Evolutionary conservation across 345 rosid species (phyloP).

Genomic region (Balakata baccata): DNA sequence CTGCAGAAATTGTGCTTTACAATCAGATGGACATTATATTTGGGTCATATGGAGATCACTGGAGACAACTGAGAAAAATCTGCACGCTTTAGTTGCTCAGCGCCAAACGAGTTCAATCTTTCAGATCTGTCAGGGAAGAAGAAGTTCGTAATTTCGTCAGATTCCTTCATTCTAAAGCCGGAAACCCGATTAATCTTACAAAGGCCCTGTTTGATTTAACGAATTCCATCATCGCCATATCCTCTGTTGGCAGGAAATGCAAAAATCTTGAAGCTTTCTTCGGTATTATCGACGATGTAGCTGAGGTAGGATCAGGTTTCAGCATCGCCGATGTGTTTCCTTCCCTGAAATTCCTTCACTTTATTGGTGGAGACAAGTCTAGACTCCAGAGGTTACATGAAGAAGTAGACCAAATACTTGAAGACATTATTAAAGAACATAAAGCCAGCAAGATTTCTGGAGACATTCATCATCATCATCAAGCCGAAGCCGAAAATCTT

Average conservation of each 20-base stretch:
- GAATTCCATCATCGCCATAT: slow-evolving; percentile 8
- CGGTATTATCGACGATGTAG: neutral
- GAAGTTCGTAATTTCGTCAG: slow-evolving; percentile 11
- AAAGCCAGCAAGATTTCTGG: neutral
- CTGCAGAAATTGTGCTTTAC: neutral
- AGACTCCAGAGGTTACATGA: neutral
- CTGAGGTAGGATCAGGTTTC: neutral
- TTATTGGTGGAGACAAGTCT: neutral
- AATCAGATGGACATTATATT: slow-evolving; percentile 3
- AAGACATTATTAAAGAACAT: neutral
- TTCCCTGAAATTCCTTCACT: neutral
- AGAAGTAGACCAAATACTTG: neutral
- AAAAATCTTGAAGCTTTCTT: slow-evolving; percentile 15
- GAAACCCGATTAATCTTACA: slow-evolving; percentile 12
- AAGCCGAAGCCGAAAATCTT: neutral
- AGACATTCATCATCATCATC: neutral
- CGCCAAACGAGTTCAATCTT: slow-evolving; percentile 19
- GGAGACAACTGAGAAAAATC: slow-evolving; percentile 31
- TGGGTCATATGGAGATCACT: slow-evolving; percentile 24
- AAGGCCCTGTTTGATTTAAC: slow-evolving; percentile 7
- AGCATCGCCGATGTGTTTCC: slow-evolving; percentile 9
- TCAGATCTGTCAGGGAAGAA: slow-evolving; percentile 17
- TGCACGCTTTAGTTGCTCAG: slow-evolving; percentile 16
- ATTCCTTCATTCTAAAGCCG: slow-evolving; percentile 1
- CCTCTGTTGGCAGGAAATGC: slow-evolving; percentile 24